Evolutionary conservation across 2,329 filamentous ascomycete species (phyloP).

Genomic region (Teratosphaeria epicoccoides): DNA sequence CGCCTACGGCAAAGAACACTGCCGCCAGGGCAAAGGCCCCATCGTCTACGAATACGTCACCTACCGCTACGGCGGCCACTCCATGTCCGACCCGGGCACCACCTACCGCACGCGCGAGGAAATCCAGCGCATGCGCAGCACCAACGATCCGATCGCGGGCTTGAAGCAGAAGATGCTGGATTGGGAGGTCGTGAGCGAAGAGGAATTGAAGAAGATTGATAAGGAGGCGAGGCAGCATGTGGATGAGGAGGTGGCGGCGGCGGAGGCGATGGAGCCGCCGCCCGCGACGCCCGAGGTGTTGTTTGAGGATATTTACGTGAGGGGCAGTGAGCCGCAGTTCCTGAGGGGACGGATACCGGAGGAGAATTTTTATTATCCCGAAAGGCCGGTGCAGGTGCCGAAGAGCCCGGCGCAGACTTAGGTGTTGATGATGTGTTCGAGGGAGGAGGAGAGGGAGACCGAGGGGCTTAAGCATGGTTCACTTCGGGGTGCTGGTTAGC

Average conservation of each 20-base stretch:
- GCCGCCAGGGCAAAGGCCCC: constrained; percentile 72
- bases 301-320: constrained; percentile 93
- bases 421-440: background rate
- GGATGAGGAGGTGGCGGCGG: constrained; percentile 78
- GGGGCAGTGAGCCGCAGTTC: constrained; percentile 76
- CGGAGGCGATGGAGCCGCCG: constrained; percentile 77
- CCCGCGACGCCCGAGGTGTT: constrained; percentile 72
- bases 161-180: constrained; percentile 97
- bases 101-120: constrained; percentile 98
- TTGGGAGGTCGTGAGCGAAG: constrained; percentile 83
- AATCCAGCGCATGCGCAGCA: constrained; percentile 98
- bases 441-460: background rate
- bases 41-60: constrained; percentile 98
- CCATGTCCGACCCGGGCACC: constrained; percentile 98
- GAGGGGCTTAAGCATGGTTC: background rate
- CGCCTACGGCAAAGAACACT: constrained; percentile 84
- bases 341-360: constrained; percentile 79
- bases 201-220: constrained; percentile 92
- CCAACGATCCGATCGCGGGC: constrained; percentile 94
- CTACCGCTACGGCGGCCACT: constrained; percentile 98
- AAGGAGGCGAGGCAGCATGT: constrained; percentile 81
- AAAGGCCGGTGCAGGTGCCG: constrained; percentile 17
- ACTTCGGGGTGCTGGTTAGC: background rate
- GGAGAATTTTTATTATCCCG: constrained; percentile 73
- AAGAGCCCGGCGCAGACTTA: constrained; percentile 22